A percentile compares a stretch with the other conserved stretches of the same genome.
phyloP scores from a whole-genome alignment of 208 protist genomes.

The Acanthamoeba healyi region DNA sequence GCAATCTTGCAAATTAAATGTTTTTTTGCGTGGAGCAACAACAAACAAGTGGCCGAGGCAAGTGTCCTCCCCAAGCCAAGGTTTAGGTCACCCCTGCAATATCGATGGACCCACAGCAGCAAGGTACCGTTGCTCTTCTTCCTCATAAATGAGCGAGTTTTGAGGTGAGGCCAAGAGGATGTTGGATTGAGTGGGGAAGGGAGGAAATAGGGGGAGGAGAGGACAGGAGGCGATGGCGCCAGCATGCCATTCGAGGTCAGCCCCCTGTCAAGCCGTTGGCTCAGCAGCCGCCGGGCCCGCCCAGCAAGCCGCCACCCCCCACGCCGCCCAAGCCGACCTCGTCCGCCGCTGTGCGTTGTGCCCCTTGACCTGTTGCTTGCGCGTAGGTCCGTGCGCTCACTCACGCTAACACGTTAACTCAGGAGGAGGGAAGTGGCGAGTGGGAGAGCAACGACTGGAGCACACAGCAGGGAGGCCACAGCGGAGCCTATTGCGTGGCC shows the following conservation, averaged over 20 bases:
- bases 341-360: background rate
- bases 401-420: too few species aligned
- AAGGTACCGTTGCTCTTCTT: background rate
- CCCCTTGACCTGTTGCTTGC: too few species aligned
- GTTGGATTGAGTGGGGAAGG: background rate
- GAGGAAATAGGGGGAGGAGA: background rate
- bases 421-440: background rate
- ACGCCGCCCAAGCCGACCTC: background rate
- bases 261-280: background rate
- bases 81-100: background rate
- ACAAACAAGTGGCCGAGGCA: background rate
- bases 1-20: background rate
- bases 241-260: conserved; percentile 48
- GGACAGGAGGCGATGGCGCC: conserved; percentile 2
- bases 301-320: background rate
- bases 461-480: background rate
- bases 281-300: background rate
- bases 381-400: too few species aligned
- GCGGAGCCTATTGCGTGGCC: background rate
- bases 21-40: background rate
- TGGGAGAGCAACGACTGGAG: background rate
- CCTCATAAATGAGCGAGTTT: too few species aligned
- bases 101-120: background rate
- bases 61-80: background rate
- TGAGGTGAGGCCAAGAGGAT: background rate